phyloP scores from a whole-genome alignment of 768 basidiomycete species.

The Boletus insuetus region DNA sequence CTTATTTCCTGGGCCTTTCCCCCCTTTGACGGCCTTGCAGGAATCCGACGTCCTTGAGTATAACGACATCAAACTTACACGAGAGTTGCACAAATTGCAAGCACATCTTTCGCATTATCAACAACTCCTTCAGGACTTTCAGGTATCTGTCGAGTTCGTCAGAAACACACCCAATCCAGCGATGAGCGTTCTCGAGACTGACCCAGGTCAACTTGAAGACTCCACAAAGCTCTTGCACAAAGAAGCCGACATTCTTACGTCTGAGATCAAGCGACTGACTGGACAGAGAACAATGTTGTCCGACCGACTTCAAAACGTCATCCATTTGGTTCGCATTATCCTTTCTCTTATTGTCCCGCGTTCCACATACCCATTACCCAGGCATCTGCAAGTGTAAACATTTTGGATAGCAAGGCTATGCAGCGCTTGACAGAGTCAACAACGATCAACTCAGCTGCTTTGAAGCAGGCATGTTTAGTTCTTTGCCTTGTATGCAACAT shows the following conservation, averaged over 20 bases:
- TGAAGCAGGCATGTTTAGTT: too few relatives aligned
- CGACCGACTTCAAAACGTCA: constrained; percentile 30
- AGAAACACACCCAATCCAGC: constrained; percentile 47
- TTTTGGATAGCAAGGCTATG: too few relatives aligned
- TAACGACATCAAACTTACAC: constrained; percentile 44
- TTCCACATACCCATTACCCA: too few relatives aligned
- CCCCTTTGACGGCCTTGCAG: constrained; percentile 23
- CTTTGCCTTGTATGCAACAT: too few relatives aligned
- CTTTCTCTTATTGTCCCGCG: too few relatives aligned
- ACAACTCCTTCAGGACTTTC: constrained; percentile 52
- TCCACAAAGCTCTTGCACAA: constrained; percentile 45
- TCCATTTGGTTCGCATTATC: too few relatives aligned
- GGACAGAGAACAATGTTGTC: constrained; percentile 29
- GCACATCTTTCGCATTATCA: constrained; percentile 58
- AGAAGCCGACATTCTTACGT: constrained; percentile 48
- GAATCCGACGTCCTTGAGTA: constrained; percentile 43
- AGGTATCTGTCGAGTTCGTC: constrained; percentile 49
- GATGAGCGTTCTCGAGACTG: constrained; percentile 29
- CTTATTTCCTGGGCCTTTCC: background rate
- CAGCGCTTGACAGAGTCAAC: too few relatives aligned
- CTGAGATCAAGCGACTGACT: constrained; percentile 49
- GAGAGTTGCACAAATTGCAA: constrained; percentile 54
- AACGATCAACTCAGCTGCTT: too few relatives aligned
- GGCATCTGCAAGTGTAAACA: too few relatives aligned
- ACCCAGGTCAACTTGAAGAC: constrained; percentile 1